Evolutionary conservation across 768 basidiomycete species (phyloP).

Genomic region (Leccinellum albellum): DNA sequence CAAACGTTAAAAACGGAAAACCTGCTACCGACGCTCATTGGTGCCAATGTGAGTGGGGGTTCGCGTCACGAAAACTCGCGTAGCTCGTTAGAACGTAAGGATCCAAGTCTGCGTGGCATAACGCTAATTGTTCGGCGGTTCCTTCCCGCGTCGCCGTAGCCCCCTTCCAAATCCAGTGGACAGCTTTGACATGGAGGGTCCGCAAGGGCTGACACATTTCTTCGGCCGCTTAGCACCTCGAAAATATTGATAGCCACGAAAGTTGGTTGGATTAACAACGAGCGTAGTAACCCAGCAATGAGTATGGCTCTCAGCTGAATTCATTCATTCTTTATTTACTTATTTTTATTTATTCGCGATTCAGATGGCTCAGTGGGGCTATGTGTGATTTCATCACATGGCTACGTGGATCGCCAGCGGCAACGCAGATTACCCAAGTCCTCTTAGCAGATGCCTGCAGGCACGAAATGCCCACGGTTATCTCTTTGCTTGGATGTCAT

Average conservation of each 20-base stretch:
- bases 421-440: neutral
- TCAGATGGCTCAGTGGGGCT: neutral
- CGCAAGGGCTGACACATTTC: neutral
- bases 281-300: neutral
- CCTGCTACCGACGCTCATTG: neutral
- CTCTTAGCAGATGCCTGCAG: neutral
- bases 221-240: neutral
- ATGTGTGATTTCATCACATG: slow-evolving; percentile 12
- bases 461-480: slow-evolving; percentile 6
- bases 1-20: slow-evolving; percentile 1
- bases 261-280: neutral
- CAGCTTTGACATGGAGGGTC: neutral
- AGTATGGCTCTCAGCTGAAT: neutral
- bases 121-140: neutral
- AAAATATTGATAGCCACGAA: neutral
- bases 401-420: slow-evolving; percentile 3
- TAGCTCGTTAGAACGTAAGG: slow-evolving; percentile 1
- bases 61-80: neutral
- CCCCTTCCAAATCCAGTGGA: neutral
- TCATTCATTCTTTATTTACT: too few relatives aligned
- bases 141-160: neutral
- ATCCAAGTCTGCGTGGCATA: neutral
- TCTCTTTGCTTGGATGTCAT: slow-evolving; percentile 13
- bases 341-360: neutral
- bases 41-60: slow-evolving; percentile 1